phyloP scores from a whole-genome alignment of 2,329 filamentous ascomycete genomes.

The Pseudocercospora musae region DNA sequence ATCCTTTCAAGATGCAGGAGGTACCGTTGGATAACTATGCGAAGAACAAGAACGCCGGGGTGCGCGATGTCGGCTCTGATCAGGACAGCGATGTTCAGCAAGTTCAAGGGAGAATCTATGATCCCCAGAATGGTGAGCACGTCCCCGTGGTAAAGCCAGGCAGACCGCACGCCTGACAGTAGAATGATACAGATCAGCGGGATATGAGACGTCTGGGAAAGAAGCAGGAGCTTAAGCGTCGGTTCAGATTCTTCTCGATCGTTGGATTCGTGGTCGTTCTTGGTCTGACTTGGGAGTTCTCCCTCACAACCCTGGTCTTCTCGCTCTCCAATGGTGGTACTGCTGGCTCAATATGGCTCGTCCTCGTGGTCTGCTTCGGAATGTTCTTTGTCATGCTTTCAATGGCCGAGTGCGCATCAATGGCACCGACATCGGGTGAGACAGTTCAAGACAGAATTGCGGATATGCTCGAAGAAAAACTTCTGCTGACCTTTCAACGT shows the following conservation, averaged over 20 bases:
- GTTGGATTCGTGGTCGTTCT: constrained; percentile 31
- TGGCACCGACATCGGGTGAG: constrained; percentile 56
- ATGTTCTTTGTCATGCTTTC: constrained; percentile 36
- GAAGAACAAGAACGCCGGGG: constrained; percentile 13
- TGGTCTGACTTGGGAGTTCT: constrained; percentile 29
- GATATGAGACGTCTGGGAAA: constrained; percentile 26
- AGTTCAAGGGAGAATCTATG: constrained; percentile 21
- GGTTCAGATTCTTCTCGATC: constrained; percentile 31
- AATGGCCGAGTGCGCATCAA: constrained; percentile 52
- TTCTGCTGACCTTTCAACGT: constrained; percentile 31
- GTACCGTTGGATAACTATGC: constrained; percentile 14
- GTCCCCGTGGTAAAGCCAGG: not conserved
- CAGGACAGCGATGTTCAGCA: constrained; percentile 21
- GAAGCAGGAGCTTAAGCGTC: constrained; percentile 28
- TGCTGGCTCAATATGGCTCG: constrained; percentile 53
- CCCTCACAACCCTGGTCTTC: constrained; percentile 24
- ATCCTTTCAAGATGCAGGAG: constrained; percentile 17
- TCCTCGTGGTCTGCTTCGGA: constrained; percentile 24
- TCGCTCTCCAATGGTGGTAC: constrained; percentile 48
- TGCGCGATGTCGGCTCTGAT: constrained; percentile 14
- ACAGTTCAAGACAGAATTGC: constrained; percentile 42
- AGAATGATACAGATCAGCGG: constrained; percentile 16
- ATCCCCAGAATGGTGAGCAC: constrained; percentile 20
- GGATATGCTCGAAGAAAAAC: not conserved
- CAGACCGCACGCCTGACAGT: not conserved